These are phyloP conservation scores for Skeletonema marinoi DNA, from an alignment of 108 stramenopile species.

Conservation along the genomic window DNA sequence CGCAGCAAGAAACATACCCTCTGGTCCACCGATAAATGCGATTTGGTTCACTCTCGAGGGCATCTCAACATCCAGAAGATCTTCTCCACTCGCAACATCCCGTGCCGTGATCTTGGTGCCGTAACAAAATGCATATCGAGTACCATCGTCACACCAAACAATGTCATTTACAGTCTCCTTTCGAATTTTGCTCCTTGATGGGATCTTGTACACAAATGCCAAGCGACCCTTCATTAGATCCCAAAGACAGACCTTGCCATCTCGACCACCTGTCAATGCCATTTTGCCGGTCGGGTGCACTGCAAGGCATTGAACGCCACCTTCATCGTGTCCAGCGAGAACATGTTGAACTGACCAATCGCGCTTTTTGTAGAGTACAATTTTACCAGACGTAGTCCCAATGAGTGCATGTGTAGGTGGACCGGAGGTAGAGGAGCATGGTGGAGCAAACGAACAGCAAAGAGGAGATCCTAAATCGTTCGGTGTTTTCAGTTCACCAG, in stretches of 20 bases:
- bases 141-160: slow-evolving; percentile 73
- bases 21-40: slow-evolving; percentile 64
- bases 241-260: slow-evolving; percentile 87
- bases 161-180: slow-evolving; percentile 60
- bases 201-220: slow-evolving; percentile 72
- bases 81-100: slow-evolving; percentile 79
- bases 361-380: slow-evolving; percentile 84
- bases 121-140: slow-evolving; percentile 72
- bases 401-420: slow-evolving; percentile 77
- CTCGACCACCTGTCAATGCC: slow-evolving; percentile 79
- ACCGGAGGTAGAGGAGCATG: slow-evolving; percentile 20
- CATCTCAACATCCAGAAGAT: slow-evolving; percentile 78
- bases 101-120: slow-evolving; percentile 76
- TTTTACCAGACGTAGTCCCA: slow-evolving; percentile 75
- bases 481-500: slow-evolving; percentile 81
- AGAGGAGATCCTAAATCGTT: slow-evolving; percentile 78
- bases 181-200: slow-evolving; percentile 37
- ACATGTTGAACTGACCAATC: slow-evolving; percentile 88
- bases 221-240: slow-evolving; percentile 88
- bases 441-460: slow-evolving; percentile 82
- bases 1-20: slow-evolving; percentile 78
- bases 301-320: slow-evolving; percentile 67
- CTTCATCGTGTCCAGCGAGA: slow-evolving; percentile 75
- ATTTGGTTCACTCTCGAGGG: slow-evolving; percentile 75
- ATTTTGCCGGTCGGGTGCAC: slow-evolving; percentile 86